Conservation (phyloP, 2,329 filamentous ascomycete species). For the Phialemonium atrogriseum region DNA sequence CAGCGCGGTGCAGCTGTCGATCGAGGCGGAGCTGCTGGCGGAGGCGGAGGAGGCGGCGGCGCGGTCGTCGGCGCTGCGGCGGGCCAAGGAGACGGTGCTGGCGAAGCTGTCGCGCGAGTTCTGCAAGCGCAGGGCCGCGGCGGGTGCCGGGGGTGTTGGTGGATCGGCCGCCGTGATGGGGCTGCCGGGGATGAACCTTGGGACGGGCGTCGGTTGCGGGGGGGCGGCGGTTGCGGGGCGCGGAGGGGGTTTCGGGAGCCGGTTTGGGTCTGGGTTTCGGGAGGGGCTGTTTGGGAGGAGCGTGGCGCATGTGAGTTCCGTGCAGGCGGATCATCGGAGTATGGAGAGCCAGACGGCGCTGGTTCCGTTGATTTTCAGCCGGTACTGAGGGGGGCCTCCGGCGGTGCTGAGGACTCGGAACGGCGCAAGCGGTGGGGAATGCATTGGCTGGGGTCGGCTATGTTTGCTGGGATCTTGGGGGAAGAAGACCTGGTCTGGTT, state of each 20-base stretch:
- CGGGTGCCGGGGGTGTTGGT: conserved; percentile 18
- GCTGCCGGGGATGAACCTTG: conserved; percentile 16
- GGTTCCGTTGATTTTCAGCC: conserved; percentile 54
- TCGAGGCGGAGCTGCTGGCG: conserved; percentile 47
- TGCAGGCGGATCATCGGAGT: conserved; percentile 26
- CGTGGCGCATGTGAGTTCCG: conserved; percentile 15
- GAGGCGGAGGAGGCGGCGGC: conserved; percentile 50
- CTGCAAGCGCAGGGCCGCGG: conserved; percentile 11
- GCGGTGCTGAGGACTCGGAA: background rate
- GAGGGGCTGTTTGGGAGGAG: conserved; percentile 34
- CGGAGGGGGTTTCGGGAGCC: conserved; percentile 26
- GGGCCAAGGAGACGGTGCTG: conserved; percentile 53
- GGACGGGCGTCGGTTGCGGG: conserved; percentile 15
- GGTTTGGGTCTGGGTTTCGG: conserved; percentile 28
- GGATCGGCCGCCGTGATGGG: conserved; percentile 24
- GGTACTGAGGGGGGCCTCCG: conserved; percentile 18
- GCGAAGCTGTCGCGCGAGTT: conserved; percentile 50
- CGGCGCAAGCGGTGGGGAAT: too few relatives aligned
- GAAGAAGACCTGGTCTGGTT: background rate
- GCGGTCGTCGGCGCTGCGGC: conserved; percentile 44
- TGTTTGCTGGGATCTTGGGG: background rate
- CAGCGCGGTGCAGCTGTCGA: conserved; percentile 48
- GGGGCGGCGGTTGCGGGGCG: conserved; percentile 16
- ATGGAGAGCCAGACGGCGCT: conserved; percentile 44
- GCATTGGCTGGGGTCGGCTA: too few relatives aligned